Evolutionary conservation across 805 yeast genomes (phyloP).

Genomic region (Cyberlindnera nakhonratchasimensis): DNA sequence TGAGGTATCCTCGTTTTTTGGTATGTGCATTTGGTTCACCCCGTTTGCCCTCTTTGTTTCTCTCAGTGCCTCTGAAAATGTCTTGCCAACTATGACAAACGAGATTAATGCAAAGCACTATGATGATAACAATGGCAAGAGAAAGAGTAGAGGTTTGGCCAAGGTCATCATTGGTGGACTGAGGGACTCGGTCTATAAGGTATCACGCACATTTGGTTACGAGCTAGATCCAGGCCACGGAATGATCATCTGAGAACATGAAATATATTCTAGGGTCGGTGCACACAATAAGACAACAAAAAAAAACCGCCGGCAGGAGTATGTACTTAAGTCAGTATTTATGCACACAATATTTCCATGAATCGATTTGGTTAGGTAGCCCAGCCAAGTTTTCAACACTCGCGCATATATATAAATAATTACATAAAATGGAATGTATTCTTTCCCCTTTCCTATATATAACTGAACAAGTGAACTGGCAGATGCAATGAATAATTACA

Average conservation of each 20-base stretch:
- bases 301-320: no score
- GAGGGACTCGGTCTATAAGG: conserved; percentile 44
- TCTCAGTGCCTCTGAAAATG: conserved; percentile 86
- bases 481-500: neutral
- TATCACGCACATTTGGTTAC: conserved; percentile 58
- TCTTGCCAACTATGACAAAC: conserved; percentile 55
- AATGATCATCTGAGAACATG: conserved; percentile 34
- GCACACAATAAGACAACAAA: no score
- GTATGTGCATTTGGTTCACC: conserved; percentile 87
- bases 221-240: conserved; percentile 59
- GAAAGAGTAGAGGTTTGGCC: conserved; percentile 58
- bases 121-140: conserved; percentile 33
- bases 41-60: conserved; percentile 92
- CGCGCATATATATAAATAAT: no score
- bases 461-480: no score
- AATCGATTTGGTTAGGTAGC: no score
- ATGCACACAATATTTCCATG: no score
- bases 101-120: conserved; percentile 27
- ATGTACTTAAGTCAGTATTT: no score
- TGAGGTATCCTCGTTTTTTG: conserved; percentile 94
- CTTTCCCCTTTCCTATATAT: no score
- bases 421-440: no score
- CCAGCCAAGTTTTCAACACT: no score
- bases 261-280: neutral
- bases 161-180: conserved; percentile 56